phyloP scores from a whole-genome alignment of 768 basidiomycete species.

The Strobilomyces dryophilus region DNA sequence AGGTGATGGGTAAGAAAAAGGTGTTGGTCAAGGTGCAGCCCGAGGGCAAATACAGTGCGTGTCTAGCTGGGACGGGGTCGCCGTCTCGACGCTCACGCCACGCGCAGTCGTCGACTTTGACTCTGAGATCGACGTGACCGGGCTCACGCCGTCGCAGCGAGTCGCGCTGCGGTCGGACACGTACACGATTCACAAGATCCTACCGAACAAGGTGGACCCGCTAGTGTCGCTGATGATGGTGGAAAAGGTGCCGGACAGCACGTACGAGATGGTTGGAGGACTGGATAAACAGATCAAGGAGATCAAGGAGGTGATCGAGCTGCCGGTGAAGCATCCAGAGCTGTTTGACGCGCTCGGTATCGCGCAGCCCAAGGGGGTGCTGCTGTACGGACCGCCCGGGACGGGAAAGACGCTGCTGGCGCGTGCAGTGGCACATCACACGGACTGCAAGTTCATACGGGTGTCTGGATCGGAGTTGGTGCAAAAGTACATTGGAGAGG shows the following conservation, averaged over 20 bases:
- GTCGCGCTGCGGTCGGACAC: constrained; percentile 95
- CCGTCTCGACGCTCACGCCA: neutral
- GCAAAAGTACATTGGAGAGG: constrained; percentile 98
- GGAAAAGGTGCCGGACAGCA: constrained; percentile 98
- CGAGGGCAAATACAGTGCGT: constrained; percentile 97
- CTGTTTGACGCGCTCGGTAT: constrained; percentile 95
- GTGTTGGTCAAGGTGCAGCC: constrained; percentile 98
- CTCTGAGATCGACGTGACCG: constrained; percentile 72
- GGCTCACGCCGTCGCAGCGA: constrained; percentile 82
- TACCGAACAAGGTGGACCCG: constrained; percentile 97
- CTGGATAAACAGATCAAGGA: constrained; percentile 98
- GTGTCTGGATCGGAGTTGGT: constrained; percentile 93
- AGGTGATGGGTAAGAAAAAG: constrained; percentile 99
- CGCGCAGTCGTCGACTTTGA: constrained; percentile 88
- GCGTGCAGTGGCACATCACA: constrained; percentile 94
- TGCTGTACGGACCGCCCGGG: constrained; percentile 93
- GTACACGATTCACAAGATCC: constrained; percentile 93
- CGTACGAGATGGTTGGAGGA: constrained; percentile 99
- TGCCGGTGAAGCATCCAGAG: constrained; percentile 97
- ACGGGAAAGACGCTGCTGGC: constrained; percentile 96
- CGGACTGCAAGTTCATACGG: constrained; percentile 96
- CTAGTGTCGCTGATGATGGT: constrained; percentile 99
- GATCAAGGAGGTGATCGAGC: constrained; percentile 97
- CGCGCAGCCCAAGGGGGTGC: constrained; percentile 94
- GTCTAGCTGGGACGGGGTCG: too few relatives aligned